Base-by-base conservation (phyloP, 306 rosid genomes). In the Lathyrus tuberosus region DNA sequence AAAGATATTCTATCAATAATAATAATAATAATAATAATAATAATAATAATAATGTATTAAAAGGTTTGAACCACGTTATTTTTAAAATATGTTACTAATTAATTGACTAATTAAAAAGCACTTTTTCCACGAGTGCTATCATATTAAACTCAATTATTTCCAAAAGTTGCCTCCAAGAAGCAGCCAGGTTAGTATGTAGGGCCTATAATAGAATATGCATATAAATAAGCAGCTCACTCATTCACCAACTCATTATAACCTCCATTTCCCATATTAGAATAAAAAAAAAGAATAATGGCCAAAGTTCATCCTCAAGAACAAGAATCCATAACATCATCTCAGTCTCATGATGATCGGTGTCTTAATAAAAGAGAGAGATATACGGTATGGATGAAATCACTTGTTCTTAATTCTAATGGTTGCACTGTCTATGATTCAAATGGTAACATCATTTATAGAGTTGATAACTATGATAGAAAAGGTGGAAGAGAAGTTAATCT, bases 301-400 rank as follows among this genome's bases (percentile, higher is more conserved):
- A 85, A 77, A 71, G 49, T 88, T 44, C 53, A 82, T 46, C 89
- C 95, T 58, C 30, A 26, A 26, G 74, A 69, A 11, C 76, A 68
- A 18, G 53, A 71, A 40, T 17, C 57, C 11, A 20, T 67, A 49
- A 18, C 30, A 58, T 61, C 65, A 5, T 75, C 83, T 14, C 16
- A 16, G 2, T 13, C 84, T 4, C 14, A 44, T 44, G 8, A 30
- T 30, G 7, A 48, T 48, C 26, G 16, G 3, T 57, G 49, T n/a
- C 33, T 57, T 15, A 54, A 79, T 10, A 51, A 68, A 61, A 83
- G 86, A 75, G 95, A 85, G 74, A 84, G 74, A 18, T 88, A 79
- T 33, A 94, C 98, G 4, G 59, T 94, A 10, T 94, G 98, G 98
- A 87, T 94, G 97, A 90, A 94, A 75, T 94, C 97, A 10, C 92